These are phyloP conservation scores for Isatis tinctoria DNA, from an alignment of 345 rosid genomes.

Conservation along the genomic window DNA sequence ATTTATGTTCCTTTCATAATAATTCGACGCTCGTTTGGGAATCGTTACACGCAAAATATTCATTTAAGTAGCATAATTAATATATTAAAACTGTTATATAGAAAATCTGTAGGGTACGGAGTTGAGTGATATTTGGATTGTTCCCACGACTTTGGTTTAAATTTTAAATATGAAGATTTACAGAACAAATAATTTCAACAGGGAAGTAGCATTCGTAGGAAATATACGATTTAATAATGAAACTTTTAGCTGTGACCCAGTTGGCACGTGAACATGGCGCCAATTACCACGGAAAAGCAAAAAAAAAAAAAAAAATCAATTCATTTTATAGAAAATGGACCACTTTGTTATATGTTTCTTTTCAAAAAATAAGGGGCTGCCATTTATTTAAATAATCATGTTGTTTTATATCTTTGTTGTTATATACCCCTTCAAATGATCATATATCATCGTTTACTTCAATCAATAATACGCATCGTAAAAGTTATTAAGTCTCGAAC, in stretches of 20 bases:
- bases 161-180: not conserved
- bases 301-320: not conserved
- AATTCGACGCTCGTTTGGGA: conserved; percentile 15
- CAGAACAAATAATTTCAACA: not conserved
- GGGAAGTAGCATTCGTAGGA: not conserved
- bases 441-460: not conserved
- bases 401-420: conserved; percentile 8
- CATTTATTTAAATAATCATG: not conserved
- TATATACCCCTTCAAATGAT: not conserved
- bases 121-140: conserved; percentile 30
- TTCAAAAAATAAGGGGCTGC: conserved; percentile 6
- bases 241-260: conserved; percentile 43
- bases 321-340: conserved; percentile 25
- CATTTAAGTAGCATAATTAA: not conserved
- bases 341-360: conserved; percentile 3
- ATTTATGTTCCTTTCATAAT: conserved; percentile 28
- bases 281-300: conserved; percentile 22
- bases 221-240: conserved; percentile 9
- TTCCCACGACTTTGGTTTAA: conserved; percentile 31
- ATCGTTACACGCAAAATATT: conserved; percentile 14
- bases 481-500: not conserved
- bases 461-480: not conserved
- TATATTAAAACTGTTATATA: not conserved
- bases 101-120: conserved; percentile 18
- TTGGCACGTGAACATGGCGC: conserved; percentile 38